phyloP scores from a whole-genome alignment of 2,329 filamentous ascomycete genomes.

The Diaporthe sp. region DNA sequence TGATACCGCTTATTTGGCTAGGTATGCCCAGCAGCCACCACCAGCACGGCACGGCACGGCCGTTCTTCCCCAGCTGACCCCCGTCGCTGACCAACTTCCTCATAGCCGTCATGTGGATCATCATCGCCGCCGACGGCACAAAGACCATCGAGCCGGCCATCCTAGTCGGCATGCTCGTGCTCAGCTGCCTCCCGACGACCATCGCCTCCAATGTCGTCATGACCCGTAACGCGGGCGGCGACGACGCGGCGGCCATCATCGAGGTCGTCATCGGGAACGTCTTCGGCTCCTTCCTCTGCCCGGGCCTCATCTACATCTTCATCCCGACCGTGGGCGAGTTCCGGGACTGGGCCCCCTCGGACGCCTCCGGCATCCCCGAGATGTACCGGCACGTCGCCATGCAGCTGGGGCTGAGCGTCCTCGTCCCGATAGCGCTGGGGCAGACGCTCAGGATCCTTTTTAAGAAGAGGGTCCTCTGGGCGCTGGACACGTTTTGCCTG shows the following conservation, averaged over 20 bases:
- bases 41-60: background rate
- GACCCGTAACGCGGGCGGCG: slow-evolving; percentile 78
- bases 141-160: slow-evolving; percentile 74
- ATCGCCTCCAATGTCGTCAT: slow-evolving; percentile 82
- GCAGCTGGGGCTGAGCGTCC: slow-evolving; percentile 76
- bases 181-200: slow-evolving; percentile 79
- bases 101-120: slow-evolving; percentile 61
- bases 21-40: slow-evolving; percentile 52
- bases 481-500: slow-evolving; percentile 67
- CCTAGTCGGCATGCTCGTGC: slow-evolving; percentile 76
- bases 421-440: slow-evolving; percentile 74
- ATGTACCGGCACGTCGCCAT: slow-evolving; percentile 78
- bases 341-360: slow-evolving; percentile 67
- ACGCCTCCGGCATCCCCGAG: slow-evolving; percentile 65
- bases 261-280: slow-evolving; percentile 81
- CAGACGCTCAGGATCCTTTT: slow-evolving; percentile 69
- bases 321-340: slow-evolving; percentile 66
- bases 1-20: slow-evolving; percentile 75
- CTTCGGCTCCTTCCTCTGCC: slow-evolving; percentile 76
- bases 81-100: slow-evolving; percentile 39
- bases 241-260: slow-evolving; percentile 75
- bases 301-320: slow-evolving; percentile 74
- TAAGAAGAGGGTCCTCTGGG: slow-evolving; percentile 65
- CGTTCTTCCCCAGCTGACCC: background rate
- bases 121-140: slow-evolving; percentile 64